Evolutionary conservation across 768 basidiomycete species (phyloP).

Genomic region (Paxillus rubicundulus): DNA sequence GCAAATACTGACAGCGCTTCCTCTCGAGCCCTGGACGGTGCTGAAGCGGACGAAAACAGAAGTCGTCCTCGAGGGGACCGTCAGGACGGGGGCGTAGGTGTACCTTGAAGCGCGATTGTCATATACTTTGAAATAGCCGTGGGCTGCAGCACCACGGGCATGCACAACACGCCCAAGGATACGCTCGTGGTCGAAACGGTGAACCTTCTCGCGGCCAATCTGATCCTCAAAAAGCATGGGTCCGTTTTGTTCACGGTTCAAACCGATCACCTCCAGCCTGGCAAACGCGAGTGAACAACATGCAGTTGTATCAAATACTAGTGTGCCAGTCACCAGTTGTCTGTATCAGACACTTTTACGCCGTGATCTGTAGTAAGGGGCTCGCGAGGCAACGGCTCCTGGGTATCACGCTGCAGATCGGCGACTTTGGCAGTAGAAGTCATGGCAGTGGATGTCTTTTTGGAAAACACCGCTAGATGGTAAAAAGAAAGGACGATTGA

Average conservation of each 20-base stretch:
- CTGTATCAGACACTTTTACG: slow-evolving; percentile 55
- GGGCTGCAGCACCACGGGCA: slow-evolving; percentile 74
- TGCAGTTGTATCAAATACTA: background rate
- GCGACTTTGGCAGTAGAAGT: slow-evolving; percentile 18
- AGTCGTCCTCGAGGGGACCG: slow-evolving; percentile 68
- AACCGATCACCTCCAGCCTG: slow-evolving; percentile 52
- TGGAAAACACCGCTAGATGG: slow-evolving; percentile 15
- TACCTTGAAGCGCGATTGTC: slow-evolving; percentile 69
- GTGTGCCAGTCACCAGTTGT: slow-evolving; percentile 50
- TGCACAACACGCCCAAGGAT: slow-evolving; percentile 83
- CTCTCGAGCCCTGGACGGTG: slow-evolving; percentile 78
- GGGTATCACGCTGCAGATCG: slow-evolving; percentile 28
- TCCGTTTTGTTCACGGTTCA: slow-evolving; percentile 49
- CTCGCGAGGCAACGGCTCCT: slow-evolving; percentile 10
- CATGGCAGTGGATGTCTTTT: slow-evolving; percentile 7
- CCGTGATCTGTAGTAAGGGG: slow-evolving; percentile 62
- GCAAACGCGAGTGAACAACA: slow-evolving; percentile 5
- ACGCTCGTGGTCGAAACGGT: slow-evolving; percentile 83
- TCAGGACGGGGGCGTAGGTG: slow-evolving; percentile 68
- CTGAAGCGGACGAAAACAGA: slow-evolving; percentile 83
- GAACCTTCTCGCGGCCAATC: slow-evolving; percentile 70
- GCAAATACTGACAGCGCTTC: slow-evolving; percentile 63
- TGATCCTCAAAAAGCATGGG: slow-evolving; percentile 80
- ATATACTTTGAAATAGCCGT: slow-evolving; percentile 77
- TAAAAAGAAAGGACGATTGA: background rate